These are phyloP conservation scores for Diatrype stigma DNA, from an alignment of 2,329 filamentous ascomycete genomes.

Conservation along the genomic window DNA sequence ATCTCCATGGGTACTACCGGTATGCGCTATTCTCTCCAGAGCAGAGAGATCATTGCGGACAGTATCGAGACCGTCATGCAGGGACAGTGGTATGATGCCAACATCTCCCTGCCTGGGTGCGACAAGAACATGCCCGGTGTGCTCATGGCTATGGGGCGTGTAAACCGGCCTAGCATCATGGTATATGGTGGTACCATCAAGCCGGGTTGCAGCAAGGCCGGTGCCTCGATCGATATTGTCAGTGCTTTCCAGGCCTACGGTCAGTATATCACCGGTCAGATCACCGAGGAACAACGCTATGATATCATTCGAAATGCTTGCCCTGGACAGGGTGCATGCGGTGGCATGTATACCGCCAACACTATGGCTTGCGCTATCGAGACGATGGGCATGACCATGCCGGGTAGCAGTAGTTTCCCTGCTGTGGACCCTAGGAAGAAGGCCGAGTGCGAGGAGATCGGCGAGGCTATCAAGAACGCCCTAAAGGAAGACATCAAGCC, in stretches of 20 bases:
- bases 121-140: constrained; percentile 99
- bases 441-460: constrained; percentile 67
- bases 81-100: constrained; percentile 97
- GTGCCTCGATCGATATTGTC: constrained; percentile 84
- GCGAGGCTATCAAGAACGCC: constrained; percentile 69
- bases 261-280: constrained; percentile 87
- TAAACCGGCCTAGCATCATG: constrained; percentile 95
- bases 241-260: constrained; percentile 98
- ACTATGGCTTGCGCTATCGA: constrained; percentile 74
- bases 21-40: constrained; percentile 94
- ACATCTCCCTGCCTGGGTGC: constrained; percentile 93
- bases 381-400: constrained; percentile 73
- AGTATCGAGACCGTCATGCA: constrained; percentile 99
- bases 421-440: constrained; percentile 70
- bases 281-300: constrained; percentile 84
- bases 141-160: constrained; percentile 86
- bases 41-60: constrained; percentile 93
- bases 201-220: constrained; percentile 76
- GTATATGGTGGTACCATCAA: constrained; percentile 95
- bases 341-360: constrained; percentile 80
- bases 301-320: constrained; percentile 94
- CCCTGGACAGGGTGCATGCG: constrained; percentile 77
- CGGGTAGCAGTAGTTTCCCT: constrained; percentile 75
- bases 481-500: constrained; percentile 74
- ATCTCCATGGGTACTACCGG: constrained; percentile 98